phyloP scores from a whole-genome alignment of 2,329 filamentous ascomycete species.

The Bretziella fagacearum region DNA sequence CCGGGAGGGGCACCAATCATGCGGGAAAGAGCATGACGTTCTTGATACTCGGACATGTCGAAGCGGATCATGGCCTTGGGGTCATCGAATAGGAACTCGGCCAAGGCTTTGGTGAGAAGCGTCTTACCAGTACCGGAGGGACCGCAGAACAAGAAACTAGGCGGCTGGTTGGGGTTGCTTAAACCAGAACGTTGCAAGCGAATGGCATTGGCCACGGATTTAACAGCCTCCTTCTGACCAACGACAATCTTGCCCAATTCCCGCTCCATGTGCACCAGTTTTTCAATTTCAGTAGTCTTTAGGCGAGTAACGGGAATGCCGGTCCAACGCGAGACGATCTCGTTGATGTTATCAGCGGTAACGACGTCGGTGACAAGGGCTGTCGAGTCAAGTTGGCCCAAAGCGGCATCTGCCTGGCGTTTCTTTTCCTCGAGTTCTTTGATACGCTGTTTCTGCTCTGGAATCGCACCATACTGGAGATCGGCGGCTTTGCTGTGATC shows the following conservation, averaged over 20 bases:
- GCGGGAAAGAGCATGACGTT: conserved; percentile 81
- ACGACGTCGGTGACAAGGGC: conserved; percentile 83
- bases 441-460: conserved; percentile 72
- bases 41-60: conserved; percentile 99
- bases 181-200: conserved; percentile 87
- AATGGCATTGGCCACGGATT: conserved; percentile 88
- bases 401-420: conserved; percentile 54
- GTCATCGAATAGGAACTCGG: conserved; percentile 96
- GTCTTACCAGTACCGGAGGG: conserved; percentile 98
- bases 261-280: conserved; percentile 93
- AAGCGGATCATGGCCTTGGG: conserved; percentile 95
- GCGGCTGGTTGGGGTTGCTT: conserved; percentile 87
- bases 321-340: conserved; percentile 95
- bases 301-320: conserved; percentile 91
- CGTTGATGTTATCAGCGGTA: conserved; percentile 95
- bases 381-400: conserved; percentile 42
- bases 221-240: conserved; percentile 77
- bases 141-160: conserved; percentile 96
- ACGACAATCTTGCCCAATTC: conserved; percentile 71
- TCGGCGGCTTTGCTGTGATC: conserved; percentile 82
- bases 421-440: conserved; percentile 67
- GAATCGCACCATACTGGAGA: conserved; percentile 92
- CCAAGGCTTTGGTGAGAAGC: conserved; percentile 85
- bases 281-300: conserved; percentile 92
- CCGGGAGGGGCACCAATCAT: conserved; percentile 97